Conservation (phyloP, 805 yeast genomes). For the Cyberlindnera nakhonratchasimensis region DNA sequence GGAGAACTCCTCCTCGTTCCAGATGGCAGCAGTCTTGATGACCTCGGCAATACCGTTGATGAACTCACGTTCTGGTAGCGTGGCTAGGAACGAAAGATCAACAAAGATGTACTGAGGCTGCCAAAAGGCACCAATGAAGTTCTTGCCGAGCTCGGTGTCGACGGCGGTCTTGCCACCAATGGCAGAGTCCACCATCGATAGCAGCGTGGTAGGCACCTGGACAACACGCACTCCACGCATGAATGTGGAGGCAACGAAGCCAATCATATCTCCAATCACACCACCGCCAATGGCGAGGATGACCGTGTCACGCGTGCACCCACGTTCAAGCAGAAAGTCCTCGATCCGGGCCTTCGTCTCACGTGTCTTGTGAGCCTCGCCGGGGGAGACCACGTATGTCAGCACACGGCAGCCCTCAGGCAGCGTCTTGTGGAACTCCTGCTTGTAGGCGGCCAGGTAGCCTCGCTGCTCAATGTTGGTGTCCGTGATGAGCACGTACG, state of each 20-base stretch:
- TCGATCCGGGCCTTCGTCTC: conserved; percentile 90
- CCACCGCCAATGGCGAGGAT: conserved; percentile 97
- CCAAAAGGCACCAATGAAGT: conserved; percentile 96
- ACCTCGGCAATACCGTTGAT: conserved; percentile 99
- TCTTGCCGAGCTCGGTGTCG: conserved; percentile 94
- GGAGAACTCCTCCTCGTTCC: conserved; percentile 87
- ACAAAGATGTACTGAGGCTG: conserved; percentile 88
- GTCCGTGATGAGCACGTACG: conserved; percentile 90
- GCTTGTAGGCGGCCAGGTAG: conserved; percentile 47
- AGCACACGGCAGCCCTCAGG: conserved; percentile 62
- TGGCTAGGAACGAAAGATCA: conserved; percentile 80
- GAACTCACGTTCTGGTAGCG: conserved; percentile 90
- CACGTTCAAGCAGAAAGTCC: conserved; percentile 75
- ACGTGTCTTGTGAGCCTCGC: conserved; percentile 86
- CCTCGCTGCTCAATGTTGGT: conserved; percentile 68
- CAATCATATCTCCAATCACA: conserved; percentile 98
- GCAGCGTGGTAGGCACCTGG: conserved; percentile 89
- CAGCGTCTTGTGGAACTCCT: conserved; percentile 41
- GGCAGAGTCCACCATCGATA: conserved; percentile 97
- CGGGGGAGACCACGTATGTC: conserved; percentile 79
- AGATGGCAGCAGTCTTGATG: conserved; percentile 95
- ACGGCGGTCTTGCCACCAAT: conserved; percentile 99
- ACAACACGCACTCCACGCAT: conserved; percentile 96
- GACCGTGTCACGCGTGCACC: conserved; percentile 95
- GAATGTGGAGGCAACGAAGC: conserved; percentile 97